A percentile compares a stretch with the other conserved stretches of the same genome.
phyloP scores from a whole-genome alignment of 2,329 filamentous ascomycete genomes.

The Alternaria panax region DNA sequence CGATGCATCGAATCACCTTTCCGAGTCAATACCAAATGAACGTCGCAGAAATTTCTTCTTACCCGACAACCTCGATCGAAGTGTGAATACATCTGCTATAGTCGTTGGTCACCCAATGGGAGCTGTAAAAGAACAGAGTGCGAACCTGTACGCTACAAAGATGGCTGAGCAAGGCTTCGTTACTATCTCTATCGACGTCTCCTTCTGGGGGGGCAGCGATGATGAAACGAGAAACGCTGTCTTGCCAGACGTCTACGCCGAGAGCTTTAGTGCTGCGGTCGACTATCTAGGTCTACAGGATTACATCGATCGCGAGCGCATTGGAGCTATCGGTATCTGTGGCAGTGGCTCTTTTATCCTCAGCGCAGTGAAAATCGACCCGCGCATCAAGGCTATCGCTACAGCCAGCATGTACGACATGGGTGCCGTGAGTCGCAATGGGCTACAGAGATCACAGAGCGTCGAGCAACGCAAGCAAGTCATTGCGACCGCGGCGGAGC shows the following conservation, averaged over 20 bases:
- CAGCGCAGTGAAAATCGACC: constrained; percentile 48
- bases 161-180: constrained; percentile 38
- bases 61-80: constrained; percentile 9
- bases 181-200: constrained; percentile 31
- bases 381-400: constrained; percentile 33
- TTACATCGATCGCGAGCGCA: not conserved
- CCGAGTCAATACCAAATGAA: constrained; percentile 9
- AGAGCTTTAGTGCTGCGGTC: constrained; percentile 43
- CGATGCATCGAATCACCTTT: constrained; percentile 18
- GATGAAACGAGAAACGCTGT: constrained; percentile 40
- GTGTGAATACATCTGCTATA: constrained; percentile 24
- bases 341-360: constrained; percentile 44
- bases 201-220: constrained; percentile 37
- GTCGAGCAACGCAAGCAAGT: constrained; percentile 18
- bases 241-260: constrained; percentile 34
- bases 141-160: constrained; percentile 44
- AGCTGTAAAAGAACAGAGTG: constrained; percentile 43
- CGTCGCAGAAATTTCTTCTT: constrained; percentile 19
- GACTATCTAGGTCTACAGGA: constrained; percentile 28
- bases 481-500: constrained; percentile 13
- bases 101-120: constrained; percentile 41
- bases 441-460: constrained; percentile 14
- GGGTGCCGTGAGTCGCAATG: constrained; percentile 20
- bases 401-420: constrained; percentile 34
- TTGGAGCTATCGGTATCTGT: constrained; percentile 24